Evolutionary conservation across 1,139 yeast species (phyloP), one percentile per base, ranked within the genome.

Genomic region (Yamadazyma buinensis): DNA sequence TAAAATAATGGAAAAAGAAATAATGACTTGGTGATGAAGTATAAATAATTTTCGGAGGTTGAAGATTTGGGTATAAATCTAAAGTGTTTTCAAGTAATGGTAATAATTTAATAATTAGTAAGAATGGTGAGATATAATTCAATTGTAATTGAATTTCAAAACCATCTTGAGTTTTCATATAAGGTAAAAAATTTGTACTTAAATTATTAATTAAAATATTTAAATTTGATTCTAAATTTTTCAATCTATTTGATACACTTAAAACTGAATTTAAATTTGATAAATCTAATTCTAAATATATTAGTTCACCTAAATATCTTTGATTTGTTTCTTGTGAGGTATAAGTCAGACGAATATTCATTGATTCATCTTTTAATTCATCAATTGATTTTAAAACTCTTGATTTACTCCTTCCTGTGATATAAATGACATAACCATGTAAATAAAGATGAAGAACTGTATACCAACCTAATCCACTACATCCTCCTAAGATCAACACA

Each of bases 91-190:
- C 72, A 46, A 86, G 57, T 30, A 75, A 43, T 1, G 82, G 80
- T 5, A 85, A 43, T 23, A 87, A 56, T 41, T 76, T 64, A 38
- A 81, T 73, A 0, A 94, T 79, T 25, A 87, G 63, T 15, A 86
- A 59, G 42, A 83, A 84, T 29, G 88, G 95, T 0, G 94, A 74
- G 7, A 87, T 62, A 51, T 80, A 86, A 54, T 85, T 85, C 4
- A 90, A 81, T 51, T 85, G 95, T 39, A 84, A 59, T 51, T 85
- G 95, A 21, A 84, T 70, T 54, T 88, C 96, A 51, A 82, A 84
- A 5, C 80, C 80, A 51, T 87, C 95, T 18, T 59, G 59, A 0
- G 95, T 84, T 20, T 64, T 46, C 12, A 74, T 65, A 51, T 66
- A 77, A 0, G 95, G 95, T 11, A 80, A 63, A 2, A 84, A 94